Evolutionary conservation across 139 green algal genomes (phyloP).

Genomic region (Pleodorina starrii): DNA sequence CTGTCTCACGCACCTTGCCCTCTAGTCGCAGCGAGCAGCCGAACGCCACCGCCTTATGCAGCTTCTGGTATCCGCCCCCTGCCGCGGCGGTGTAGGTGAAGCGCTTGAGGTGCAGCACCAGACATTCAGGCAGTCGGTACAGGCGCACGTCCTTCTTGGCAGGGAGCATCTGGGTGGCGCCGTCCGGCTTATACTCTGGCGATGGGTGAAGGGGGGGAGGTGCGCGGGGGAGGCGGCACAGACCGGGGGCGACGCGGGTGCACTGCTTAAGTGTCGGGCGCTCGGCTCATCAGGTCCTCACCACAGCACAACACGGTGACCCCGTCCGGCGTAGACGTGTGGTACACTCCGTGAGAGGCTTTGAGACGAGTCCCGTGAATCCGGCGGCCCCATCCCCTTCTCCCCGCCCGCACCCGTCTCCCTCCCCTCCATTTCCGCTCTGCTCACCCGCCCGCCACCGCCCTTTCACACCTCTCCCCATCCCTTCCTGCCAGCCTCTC

Average conservation of each 20-base stretch:
- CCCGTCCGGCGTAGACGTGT: neutral
- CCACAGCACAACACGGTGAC: neutral
- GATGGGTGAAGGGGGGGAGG: neutral
- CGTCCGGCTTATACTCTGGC: constrained; percentile 68
- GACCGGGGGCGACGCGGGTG: neutral
- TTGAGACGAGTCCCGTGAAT: neutral
- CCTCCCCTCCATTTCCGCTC: too few species aligned
- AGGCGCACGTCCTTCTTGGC: constrained; percentile 61
- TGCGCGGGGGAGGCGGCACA: neutral
- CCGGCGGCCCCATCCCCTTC: too few species aligned
- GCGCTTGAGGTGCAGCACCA: constrained; percentile 85
- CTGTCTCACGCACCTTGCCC: constrained; percentile 27
- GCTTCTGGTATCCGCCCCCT: constrained; percentile 53
- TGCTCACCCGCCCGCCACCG: too few species aligned
- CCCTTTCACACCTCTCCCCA: too few species aligned
- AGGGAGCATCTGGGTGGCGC: constrained; percentile 25
- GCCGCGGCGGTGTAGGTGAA: constrained; percentile 66
- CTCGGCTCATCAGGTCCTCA: neutral
- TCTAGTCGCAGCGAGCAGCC: constrained; percentile 62
- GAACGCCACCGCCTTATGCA: constrained; percentile 78
- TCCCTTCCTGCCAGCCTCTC: neutral
- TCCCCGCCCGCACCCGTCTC: too few species aligned
- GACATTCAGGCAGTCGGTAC: constrained; percentile 72
- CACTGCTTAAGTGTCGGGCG: neutral
- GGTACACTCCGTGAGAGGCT: neutral